Conservation (phyloP, 495 filamentous ascomycete species). For the Aspergillus mulundensis region DNA sequence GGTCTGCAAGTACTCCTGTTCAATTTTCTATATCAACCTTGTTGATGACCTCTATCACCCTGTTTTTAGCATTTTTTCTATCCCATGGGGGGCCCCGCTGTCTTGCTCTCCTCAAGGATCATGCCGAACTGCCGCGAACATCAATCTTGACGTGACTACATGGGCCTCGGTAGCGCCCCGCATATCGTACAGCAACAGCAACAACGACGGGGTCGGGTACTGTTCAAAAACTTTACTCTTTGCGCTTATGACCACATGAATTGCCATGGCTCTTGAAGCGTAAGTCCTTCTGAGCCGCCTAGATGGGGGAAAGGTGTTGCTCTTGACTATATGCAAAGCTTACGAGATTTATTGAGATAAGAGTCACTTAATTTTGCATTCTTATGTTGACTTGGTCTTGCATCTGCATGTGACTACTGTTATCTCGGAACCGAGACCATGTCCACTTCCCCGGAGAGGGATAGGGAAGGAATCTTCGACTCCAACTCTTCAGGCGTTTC, state of each 20-base stretch:
- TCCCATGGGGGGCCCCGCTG: no score
- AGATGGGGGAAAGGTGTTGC: neutral
- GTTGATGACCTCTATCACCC: neutral
- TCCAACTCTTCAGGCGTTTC: constrained; percentile 1
- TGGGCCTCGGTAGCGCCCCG: neutral
- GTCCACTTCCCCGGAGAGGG: constrained; percentile 21
- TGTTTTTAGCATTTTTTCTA: neutral
- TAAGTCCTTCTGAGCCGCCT: neutral
- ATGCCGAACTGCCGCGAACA: neutral
- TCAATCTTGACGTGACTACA: no score
- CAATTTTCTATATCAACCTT: neutral
- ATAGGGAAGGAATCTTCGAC: constrained; percentile 12
- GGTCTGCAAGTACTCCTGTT: neutral
- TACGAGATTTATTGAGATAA: neutral
- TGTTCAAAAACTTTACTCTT: neutral
- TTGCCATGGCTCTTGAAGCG: neutral
- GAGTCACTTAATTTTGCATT: no score
- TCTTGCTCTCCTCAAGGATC: neutral
- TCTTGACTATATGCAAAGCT: neutral
- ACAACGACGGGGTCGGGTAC: no score
- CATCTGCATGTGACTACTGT: neutral
- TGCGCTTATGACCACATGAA: neutral
- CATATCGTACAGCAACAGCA: no score
- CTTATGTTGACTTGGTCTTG: neutral
- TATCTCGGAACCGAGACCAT: constrained; percentile 6